Percentiles rank a stretch among this genome's conserved stretches.
Conservation (phyloP, 148 eudicot species). For the Vaccinium corymbosum region DNA sequence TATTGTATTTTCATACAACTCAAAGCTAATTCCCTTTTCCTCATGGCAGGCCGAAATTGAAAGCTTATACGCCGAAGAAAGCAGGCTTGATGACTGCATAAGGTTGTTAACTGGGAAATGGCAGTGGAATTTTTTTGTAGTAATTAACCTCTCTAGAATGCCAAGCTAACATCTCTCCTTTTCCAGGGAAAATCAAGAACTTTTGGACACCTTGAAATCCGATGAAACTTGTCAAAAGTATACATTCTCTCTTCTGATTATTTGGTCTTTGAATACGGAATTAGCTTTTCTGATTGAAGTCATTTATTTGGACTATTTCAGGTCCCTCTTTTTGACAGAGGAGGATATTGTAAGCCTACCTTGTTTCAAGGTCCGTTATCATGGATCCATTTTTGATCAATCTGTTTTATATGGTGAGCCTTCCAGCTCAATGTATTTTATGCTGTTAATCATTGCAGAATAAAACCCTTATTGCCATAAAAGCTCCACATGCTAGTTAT, state of each 20-base stretch:
- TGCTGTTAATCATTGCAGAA: slow-evolving; percentile 25
- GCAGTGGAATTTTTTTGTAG: neutral
- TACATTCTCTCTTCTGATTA: slow-evolving; percentile 16
- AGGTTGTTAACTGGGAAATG: slow-evolving; percentile 28
- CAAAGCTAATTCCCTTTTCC: neutral
- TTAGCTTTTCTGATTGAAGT: neutral
- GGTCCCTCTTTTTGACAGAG: slow-evolving; percentile 39
- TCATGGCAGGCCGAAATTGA: slow-evolving; percentile 41
- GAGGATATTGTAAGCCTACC: slow-evolving; percentile 44
- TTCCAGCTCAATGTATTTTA: neutral
- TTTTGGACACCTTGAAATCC: slow-evolving; percentile 23
- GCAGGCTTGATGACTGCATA: slow-evolving; percentile 40
- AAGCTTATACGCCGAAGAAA: slow-evolving; percentile 29
- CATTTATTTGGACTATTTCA: slow-evolving; percentile 16
- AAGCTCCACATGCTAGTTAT: slow-evolving; percentile 44
- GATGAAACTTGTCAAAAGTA: slow-evolving; percentile 33
- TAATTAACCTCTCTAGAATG: neutral
- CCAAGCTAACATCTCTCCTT: slow-evolving; percentile 16
- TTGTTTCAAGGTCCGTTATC: slow-evolving; percentile 28
- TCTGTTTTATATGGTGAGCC: neutral
- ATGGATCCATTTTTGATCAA: neutral
- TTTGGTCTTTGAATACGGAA: neutral
- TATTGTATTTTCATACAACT: neutral
- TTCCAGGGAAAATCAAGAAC: slow-evolving; percentile 39
- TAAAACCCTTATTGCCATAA: slow-evolving; percentile 37